Base-by-base conservation (phyloP, 1,139 yeast species). In the Suhomyces maxii region DNA sequence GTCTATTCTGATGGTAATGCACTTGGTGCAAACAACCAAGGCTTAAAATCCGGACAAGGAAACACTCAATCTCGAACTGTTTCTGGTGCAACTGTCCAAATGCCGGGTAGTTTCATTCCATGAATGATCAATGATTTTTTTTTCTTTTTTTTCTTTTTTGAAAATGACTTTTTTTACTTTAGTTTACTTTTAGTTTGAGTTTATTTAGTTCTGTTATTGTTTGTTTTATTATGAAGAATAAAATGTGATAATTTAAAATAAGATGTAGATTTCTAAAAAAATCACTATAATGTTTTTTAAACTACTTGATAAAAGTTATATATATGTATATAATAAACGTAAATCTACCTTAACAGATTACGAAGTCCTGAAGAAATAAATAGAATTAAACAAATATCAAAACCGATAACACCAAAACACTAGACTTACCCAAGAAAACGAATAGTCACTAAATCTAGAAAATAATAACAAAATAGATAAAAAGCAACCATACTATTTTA, bases 41-140 rank as follows among this genome's bases (percentile, higher is more conserved):
- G n/a, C n/a, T 4, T 28, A 1, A 28, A 11, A 18, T 4, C 34
- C n/a, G 37, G n/a, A 11, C 34, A 43, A 13, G 14, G 10, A 33
- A 28, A 13, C 26, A n/a, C 32, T 7, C 11, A n/a, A 7, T 11
- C 11, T 12, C 13, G 26, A 10, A 31, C 31, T 7, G 8, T 11
- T 26, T 25, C n/a, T 25, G 30, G 28, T 38, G 13, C 11, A 8
- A 31, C 26, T 12, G 34, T 43, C 12, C 41, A 40, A 3, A 44
- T 44, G 32, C 47, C 47, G 8, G 47, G 47, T 3, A 40, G 41
- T 18, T 46, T 46, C 14, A 39, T 46, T 35, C 32, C 44, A n/a
- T 46, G 31, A 13, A 32, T 40, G 23, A 25, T 12, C 12, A 34
- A 32, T 36, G 25, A 14, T 33, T 10, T 41, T 26, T 31, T 14